Evolutionary conservation across 1,284 basidiomycete species (phyloP).

Genomic region (Ceratobasidium sp.): DNA sequence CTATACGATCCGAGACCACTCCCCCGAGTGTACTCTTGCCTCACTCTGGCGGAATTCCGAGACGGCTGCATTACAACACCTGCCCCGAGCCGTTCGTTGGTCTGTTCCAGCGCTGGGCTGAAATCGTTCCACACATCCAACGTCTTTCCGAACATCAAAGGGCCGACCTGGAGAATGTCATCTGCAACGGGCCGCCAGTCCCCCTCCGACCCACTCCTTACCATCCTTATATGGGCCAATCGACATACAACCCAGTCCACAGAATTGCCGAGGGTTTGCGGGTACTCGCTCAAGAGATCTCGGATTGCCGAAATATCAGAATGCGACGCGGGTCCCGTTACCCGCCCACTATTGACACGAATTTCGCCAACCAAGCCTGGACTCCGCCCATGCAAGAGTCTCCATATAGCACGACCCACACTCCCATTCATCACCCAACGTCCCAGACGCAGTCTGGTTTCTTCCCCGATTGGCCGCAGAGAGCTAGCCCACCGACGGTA

Average conservation of each 20-base stretch:
- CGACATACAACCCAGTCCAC: background rate
- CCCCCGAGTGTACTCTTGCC: background rate
- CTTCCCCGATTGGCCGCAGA: background rate
- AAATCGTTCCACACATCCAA: background rate
- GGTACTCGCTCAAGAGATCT: background rate
- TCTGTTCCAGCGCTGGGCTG: background rate
- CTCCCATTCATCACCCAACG: background rate
- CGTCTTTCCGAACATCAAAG: background rate
- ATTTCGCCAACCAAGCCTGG: background rate
- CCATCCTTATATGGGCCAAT: background rate
- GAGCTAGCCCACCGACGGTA: background rate
- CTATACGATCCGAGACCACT: background rate
- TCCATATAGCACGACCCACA: background rate
- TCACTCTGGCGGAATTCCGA: background rate
- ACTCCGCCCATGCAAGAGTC: background rate
- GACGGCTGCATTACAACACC: background rate
- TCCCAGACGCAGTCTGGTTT: background rate
- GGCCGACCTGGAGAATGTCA: background rate
- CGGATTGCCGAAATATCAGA: background rate
- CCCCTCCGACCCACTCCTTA: background rate
- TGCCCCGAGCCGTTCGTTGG: background rate
- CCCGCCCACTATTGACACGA: background rate
- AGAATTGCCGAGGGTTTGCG: background rate
- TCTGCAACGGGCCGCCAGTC: background rate
- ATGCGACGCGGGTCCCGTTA: background rate